phyloP scores from a whole-genome alignment of 2,329 filamentous ascomycete species.

The Fusarium sp. region DNA sequence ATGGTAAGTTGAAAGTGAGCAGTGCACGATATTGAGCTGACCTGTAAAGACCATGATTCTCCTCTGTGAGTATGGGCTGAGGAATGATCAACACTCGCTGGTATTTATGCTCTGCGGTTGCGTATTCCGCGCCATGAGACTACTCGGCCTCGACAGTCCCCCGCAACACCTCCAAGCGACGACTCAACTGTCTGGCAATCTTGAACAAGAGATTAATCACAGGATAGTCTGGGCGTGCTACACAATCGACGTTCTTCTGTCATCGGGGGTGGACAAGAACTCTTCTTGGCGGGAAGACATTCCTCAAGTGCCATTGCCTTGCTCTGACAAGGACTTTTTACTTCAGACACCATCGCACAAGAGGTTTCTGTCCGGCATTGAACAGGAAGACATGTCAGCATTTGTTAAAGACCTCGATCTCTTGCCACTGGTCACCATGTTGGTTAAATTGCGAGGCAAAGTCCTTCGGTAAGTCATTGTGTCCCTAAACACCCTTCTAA shows the following conservation, averaged over 20 bases:
- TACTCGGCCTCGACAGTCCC: background rate
- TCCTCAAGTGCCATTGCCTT: background rate
- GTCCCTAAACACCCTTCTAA: background rate
- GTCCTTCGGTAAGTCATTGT: background rate
- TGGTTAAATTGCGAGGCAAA: background rate
- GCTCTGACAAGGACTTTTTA: background rate
- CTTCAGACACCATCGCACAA: background rate
- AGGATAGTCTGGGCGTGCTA: background rate
- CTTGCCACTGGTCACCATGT: background rate
- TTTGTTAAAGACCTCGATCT: background rate
- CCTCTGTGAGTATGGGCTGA: background rate
- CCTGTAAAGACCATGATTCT: background rate
- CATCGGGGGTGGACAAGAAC: slow-evolving; percentile 4
- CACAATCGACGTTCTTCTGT: background rate
- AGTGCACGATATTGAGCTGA: background rate
- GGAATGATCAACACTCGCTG: background rate
- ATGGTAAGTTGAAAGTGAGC: background rate
- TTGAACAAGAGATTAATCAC: background rate
- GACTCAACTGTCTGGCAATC: background rate
- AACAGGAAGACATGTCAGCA: background rate
- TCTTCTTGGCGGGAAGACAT: slow-evolving; percentile 1
- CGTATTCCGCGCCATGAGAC: background rate
- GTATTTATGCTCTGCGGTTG: background rate
- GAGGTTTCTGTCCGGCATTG: background rate
- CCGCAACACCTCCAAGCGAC: background rate